Percentiles rank a stretch among this genome's conserved stretches.
Evolutionary conservation across 345 rosid species (phyloP).

Genomic region (Theobroma cacao): DNA sequence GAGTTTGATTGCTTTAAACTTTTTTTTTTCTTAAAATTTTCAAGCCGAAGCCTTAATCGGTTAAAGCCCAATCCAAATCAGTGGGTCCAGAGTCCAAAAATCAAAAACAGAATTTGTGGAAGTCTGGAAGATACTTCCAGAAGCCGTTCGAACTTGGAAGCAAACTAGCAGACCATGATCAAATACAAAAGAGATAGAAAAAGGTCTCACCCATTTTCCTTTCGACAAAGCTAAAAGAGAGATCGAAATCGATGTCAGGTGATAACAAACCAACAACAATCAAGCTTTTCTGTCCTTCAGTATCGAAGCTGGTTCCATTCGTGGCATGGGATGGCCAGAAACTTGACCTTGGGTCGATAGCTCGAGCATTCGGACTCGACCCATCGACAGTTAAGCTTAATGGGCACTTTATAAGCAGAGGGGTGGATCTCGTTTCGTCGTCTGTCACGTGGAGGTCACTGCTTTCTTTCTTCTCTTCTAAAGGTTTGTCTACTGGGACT

Average conservation of each 20-base stretch:
- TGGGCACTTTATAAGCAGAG: constrained; percentile 84
- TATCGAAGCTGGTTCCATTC: constrained; percentile 37
- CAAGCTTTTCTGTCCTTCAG: constrained; percentile 60
- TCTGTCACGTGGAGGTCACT: constrained; percentile 84
- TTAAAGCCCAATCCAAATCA: background rate
- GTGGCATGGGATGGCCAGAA: constrained; percentile 53
- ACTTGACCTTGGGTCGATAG: constrained; percentile 68
- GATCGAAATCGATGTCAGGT: constrained; percentile 16
- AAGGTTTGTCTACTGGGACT: constrained; percentile 69
- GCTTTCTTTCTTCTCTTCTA: constrained; percentile 70
- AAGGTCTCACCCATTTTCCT: background rate
- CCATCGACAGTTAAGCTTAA: constrained; percentile 74
- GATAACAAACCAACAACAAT: constrained; percentile 36
- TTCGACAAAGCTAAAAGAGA: background rate
- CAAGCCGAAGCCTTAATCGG: no score
- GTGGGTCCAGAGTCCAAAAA: background rate
- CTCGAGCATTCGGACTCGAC: constrained; percentile 63
- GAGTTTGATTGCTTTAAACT: no score
- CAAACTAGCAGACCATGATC: background rate
- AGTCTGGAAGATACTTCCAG: constrained; percentile 23
- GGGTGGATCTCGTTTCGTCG: constrained; percentile 52
- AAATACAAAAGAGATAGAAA: background rate
- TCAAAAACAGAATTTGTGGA: background rate
- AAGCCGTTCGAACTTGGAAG: constrained; percentile 25
- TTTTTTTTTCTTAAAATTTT: no score